Evolutionary conservation across 2,329 filamentous ascomycete species (phyloP), one percentile per base, ranked within the genome.

Genomic region (Talaromyces rugulosus): DNA sequence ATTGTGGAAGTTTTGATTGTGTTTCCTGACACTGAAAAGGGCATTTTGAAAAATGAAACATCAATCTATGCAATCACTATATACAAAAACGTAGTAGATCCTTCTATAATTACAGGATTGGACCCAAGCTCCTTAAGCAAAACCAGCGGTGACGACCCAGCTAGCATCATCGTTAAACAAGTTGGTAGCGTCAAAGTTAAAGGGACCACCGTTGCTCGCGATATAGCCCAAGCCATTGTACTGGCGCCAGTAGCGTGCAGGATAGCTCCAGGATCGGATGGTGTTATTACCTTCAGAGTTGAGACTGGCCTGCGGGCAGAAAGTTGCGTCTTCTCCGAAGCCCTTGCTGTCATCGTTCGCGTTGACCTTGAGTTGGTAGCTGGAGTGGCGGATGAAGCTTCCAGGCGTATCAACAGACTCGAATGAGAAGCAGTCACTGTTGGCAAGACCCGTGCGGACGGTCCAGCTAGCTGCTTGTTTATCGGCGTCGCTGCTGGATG

Each of bases 251-350:
- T 58, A 62, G 50, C 56, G 56, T 4, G 60, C 55, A 18, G 60
- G 60, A 31, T 58, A 62, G 50, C 60, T 62, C 60, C 60, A 62
- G 55, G 55, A 58, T 34, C 60, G 55, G 30, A 62, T 18, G 14
- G 60, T 50, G 30, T 51, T 62, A 64, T 63, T 81, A 27, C 60
- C 60, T 4, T 53, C 31, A 14, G 53, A 44, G 28, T 51, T 58
- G 23, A 62, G 18, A 5, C 50, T 52, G 23, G 60, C 27, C 50
- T 58, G 34, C 7, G 60, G 56, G 28, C 60, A 62, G 36, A 62
- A 62, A 31, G 60, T 62, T 23, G 60, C 60, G 27, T 62, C 56
- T 42, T 62, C 60, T 5, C 18, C 2, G 56, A 62, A 62, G 18
- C 47, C 50, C 28, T 58, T 59, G 18, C 55, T 62, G 40, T 47